Percentiles rank a stretch among this genome's conserved stretches.
Evolutionary conservation across 2,329 filamentous ascomycete genomes (phyloP).

Genomic region (Neoascochyta sp.): DNA sequence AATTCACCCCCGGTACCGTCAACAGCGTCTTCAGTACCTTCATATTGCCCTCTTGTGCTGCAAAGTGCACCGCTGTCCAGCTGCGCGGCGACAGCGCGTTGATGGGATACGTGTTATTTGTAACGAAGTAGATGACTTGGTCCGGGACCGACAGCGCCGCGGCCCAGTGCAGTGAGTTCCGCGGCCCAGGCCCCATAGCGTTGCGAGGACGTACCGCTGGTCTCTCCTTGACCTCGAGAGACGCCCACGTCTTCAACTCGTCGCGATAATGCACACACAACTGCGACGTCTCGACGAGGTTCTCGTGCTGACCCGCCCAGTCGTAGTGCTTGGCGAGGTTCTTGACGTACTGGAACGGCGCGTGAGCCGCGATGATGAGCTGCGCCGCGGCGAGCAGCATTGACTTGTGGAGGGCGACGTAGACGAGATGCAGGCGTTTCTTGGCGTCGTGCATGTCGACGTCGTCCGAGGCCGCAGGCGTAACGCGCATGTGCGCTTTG

Average conservation of each 20-base stretch:
- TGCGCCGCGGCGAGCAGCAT: slow-evolving; percentile 13
- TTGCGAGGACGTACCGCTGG: not conserved
- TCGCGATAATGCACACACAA: slow-evolving; percentile 5
- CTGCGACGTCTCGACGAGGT: slow-evolving; percentile 7
- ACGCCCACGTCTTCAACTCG: slow-evolving; percentile 8
- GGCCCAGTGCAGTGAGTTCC: slow-evolving; percentile 18
- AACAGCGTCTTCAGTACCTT: slow-evolving; percentile 13
- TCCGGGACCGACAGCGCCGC: slow-evolving; percentile 10
- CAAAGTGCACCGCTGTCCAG: slow-evolving; percentile 17
- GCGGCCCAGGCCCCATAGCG: slow-evolving; percentile 11
- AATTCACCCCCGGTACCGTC: slow-evolving; percentile 10
- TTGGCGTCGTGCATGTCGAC: slow-evolving; percentile 11
- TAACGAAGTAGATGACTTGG: slow-evolving; percentile 10
- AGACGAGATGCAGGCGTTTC: slow-evolving; percentile 9
- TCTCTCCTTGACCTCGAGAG: slow-evolving; percentile 1
- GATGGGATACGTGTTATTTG: slow-evolving; percentile 16
- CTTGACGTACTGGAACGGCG: slow-evolving; percentile 12
- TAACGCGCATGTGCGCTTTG: slow-evolving; percentile 9
- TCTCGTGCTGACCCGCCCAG: slow-evolving; percentile 14
- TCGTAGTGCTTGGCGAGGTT: slow-evolving; percentile 14
- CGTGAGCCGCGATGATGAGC: slow-evolving; percentile 10
- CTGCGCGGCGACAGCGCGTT: slow-evolving; percentile 15
- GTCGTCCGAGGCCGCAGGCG: slow-evolving; percentile 6
- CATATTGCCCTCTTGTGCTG: slow-evolving; percentile 11
- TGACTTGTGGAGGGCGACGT: slow-evolving; percentile 12